Evolutionary conservation across 2,329 filamentous ascomycete genomes (phyloP).

Genomic region (Bipolaris zeicola): DNA sequence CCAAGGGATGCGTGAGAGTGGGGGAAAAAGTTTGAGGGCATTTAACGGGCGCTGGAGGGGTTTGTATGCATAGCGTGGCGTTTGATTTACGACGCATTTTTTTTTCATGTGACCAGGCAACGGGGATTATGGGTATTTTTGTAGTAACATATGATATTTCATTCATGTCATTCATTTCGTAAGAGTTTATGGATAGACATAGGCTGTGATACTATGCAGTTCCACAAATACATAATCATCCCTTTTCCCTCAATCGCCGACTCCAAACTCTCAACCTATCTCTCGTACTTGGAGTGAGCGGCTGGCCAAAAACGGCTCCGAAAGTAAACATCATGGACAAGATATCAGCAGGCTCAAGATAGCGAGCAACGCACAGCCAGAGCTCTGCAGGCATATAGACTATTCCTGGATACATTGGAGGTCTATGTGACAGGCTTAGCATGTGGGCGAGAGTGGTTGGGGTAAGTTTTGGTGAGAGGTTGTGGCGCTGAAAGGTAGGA

Average conservation of each 20-base stretch:
- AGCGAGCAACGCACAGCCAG: slow-evolving; percentile 47
- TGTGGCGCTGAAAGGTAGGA: slow-evolving; percentile 49
- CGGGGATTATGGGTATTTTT: not conserved
- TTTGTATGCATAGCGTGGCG: slow-evolving; percentile 26
- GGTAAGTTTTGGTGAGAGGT: slow-evolving; percentile 39
- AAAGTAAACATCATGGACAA: slow-evolving; percentile 48
- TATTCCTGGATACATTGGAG: not conserved
- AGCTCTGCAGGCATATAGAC: slow-evolving; percentile 49
- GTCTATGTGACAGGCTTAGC: slow-evolving; percentile 9
- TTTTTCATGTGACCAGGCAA: slow-evolving; percentile 1
- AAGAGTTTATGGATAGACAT: not conserved
- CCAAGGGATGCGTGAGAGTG: slow-evolving; percentile 52
- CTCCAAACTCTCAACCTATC: slow-evolving; percentile 23
- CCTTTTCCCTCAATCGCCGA: slow-evolving; percentile 15
- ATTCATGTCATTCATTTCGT: not conserved
- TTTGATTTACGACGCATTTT: not conserved
- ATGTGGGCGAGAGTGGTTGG: slow-evolving; percentile 33
- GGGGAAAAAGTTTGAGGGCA: not conserved
- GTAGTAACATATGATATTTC: not conserved
- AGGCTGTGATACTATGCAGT: not conserved
- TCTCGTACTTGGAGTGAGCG: slow-evolving; percentile 20
- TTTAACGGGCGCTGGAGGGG: slow-evolving; percentile 2
- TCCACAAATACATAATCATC: not conserved
- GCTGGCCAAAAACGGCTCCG: slow-evolving; percentile 23
- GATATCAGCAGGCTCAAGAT: slow-evolving; percentile 46